These are phyloP conservation scores for Neoarthrinium moseri DNA, from an alignment of 2,329 filamentous ascomycete species.

Conservation along the genomic window DNA sequence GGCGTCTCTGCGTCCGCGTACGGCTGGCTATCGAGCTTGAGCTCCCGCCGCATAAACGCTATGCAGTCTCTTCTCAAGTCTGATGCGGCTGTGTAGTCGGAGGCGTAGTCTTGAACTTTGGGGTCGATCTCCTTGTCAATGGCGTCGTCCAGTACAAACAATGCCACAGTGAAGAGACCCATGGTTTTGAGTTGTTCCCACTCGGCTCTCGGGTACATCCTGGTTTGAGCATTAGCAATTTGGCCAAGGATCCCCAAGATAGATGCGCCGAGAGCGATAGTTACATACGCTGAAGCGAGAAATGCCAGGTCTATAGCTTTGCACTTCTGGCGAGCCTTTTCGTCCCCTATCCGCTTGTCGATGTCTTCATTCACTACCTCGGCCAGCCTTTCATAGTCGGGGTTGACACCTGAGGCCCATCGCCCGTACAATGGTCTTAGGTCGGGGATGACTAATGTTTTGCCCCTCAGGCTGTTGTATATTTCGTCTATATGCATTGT, in stretches of 20 bases:
- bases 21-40: not conserved
- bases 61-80: slow-evolving; percentile 15
- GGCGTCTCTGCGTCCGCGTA: slow-evolving; percentile 1
- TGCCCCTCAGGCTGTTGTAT: slow-evolving; percentile 5
- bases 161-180: slow-evolving; percentile 15
- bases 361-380: slow-evolving; percentile 14
- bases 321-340: slow-evolving; percentile 12
- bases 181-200: slow-evolving; percentile 17
- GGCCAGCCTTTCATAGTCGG: slow-evolving; percentile 12
- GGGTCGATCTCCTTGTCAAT: slow-evolving; percentile 18
- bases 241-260: not conserved
- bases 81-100: slow-evolving; percentile 15
- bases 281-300: slow-evolving; percentile 16
- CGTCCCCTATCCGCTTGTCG: slow-evolving; percentile 14
- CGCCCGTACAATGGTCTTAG: slow-evolving; percentile 15
- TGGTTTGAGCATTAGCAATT: slow-evolving; percentile 1
- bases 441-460: slow-evolving; percentile 14
- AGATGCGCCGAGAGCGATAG: not conserved
- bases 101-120: slow-evolving; percentile 13
- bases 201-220: slow-evolving; percentile 15
- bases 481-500: not conserved
- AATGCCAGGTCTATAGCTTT: slow-evolving; percentile 17
- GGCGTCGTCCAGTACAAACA: slow-evolving; percentile 20
- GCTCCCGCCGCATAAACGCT: slow-evolving; percentile 6
- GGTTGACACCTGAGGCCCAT: slow-evolving; percentile 15